These are phyloP conservation scores for Haberlea rhodopensis DNA, from an alignment of 257 asterid species.

Conservation along the genomic window DNA sequence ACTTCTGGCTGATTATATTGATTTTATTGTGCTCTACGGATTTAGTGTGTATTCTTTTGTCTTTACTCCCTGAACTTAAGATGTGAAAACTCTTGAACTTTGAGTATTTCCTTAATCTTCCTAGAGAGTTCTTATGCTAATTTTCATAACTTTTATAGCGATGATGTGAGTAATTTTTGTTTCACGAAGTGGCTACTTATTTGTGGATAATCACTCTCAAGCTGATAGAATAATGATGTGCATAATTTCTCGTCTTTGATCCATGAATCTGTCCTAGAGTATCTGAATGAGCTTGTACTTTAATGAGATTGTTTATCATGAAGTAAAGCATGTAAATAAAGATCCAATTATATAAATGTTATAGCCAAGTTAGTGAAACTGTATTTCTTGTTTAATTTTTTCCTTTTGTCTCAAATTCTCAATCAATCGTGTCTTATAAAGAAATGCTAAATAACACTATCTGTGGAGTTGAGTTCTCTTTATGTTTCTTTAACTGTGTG, in stretches of 20 bases:
- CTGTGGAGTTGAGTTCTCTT: not conserved
- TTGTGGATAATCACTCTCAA: too few species aligned
- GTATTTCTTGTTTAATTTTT: not conserved
- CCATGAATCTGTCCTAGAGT: slow-evolving; percentile 2
- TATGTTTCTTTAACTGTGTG: not conserved
- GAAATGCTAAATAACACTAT: not conserved
- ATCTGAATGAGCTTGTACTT: not conserved
- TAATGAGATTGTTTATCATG: too few species aligned
- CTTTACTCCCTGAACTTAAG: not conserved
- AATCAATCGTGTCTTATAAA: not conserved
- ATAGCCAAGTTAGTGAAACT: too few species aligned
- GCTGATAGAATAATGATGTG: too few species aligned
- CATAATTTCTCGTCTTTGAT: too few species aligned
- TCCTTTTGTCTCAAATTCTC: not conserved
- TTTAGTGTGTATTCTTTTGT: not conserved
- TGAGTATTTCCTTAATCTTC: not conserved
- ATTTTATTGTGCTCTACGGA: not conserved
- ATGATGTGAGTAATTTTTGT: too few species aligned
- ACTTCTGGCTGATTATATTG: not conserved
- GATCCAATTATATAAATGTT: slow-evolving; percentile 7
- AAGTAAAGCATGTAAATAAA: too few species aligned
- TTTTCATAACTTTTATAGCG: too few species aligned
- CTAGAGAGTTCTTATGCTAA: not conserved
- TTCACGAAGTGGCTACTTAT: too few species aligned
- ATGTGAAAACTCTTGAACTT: not conserved